Evolutionary conservation across 805 yeast species (phyloP).

Genomic region (Torulaspora maleeae): DNA sequence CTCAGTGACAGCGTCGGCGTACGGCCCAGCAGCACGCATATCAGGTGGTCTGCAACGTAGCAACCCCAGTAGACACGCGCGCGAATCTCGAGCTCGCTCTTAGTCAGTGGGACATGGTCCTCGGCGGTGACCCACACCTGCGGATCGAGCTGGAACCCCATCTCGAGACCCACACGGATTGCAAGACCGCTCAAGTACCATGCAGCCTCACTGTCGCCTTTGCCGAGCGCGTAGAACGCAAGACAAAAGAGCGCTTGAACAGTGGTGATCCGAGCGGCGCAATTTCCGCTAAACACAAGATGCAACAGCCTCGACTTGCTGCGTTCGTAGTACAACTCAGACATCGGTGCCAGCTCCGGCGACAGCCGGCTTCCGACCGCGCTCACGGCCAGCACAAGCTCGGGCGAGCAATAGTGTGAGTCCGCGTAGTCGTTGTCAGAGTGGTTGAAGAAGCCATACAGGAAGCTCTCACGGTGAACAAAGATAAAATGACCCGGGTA

Average conservation of each 20-base stretch:
- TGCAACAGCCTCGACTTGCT: constrained; percentile 43
- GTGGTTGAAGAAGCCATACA: constrained; percentile 57
- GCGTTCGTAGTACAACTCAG: constrained; percentile 43
- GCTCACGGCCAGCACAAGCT: constrained; percentile 51
- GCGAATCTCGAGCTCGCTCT: constrained; percentile 51
- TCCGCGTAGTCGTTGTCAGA: constrained; percentile 38
- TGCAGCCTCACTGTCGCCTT: constrained; percentile 53
- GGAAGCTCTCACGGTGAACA: constrained; percentile 58
- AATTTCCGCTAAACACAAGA: constrained; percentile 37
- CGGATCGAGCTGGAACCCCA: constrained; percentile 61
- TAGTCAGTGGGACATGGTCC: constrained; percentile 35
- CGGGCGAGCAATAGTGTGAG: constrained; percentile 51
- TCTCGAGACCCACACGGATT: constrained; percentile 58
- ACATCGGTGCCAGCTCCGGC: constrained; percentile 39
- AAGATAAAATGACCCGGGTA: constrained; percentile 62
- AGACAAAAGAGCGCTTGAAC: constrained; percentile 55
- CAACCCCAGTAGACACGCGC: constrained; percentile 65
- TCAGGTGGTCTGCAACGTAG: constrained; percentile 59
- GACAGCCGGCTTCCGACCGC: constrained; percentile 54
- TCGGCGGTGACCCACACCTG: constrained; percentile 49
- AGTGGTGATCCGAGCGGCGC: constrained; percentile 45
- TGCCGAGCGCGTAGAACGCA: constrained; percentile 58
- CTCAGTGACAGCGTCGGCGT: constrained; percentile 51
- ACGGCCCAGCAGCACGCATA: constrained; percentile 54
- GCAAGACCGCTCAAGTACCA: constrained; percentile 64